phyloP scores from a whole-genome alignment of 495 filamentous ascomycete genomes.

The Pyronema omphalodes region DNA sequence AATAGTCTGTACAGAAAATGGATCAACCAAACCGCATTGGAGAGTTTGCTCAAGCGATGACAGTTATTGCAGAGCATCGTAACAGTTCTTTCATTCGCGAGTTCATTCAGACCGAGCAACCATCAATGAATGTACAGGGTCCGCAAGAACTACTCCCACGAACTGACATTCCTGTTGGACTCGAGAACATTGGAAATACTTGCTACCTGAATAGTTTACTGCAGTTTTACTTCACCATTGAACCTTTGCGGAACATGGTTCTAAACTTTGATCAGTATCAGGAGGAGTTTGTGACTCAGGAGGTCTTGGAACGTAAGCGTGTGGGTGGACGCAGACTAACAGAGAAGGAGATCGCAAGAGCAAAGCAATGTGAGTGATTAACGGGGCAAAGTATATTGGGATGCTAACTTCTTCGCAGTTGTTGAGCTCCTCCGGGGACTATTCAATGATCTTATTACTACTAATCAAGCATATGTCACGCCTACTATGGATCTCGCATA shows the following conservation, averaged over 20 bases:
- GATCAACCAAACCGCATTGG: constrained; percentile 14
- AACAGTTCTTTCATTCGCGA: constrained; percentile 16
- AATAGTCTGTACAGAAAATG: constrained; percentile 6
- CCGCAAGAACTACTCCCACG: constrained; percentile 25
- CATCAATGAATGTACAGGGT: constrained; percentile 5
- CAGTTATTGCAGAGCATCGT: constrained; percentile 14
- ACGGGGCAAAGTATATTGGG: background rate
- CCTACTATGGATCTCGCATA: constrained; percentile 69
- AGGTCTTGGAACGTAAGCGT: constrained; percentile 39
- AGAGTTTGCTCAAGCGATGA: constrained; percentile 15
- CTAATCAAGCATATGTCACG: constrained; percentile 33
- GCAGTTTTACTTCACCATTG: constrained; percentile 86
- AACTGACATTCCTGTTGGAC: constrained; percentile 45
- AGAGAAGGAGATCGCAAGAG: constrained; percentile 43
- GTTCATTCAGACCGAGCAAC: constrained; percentile 18
- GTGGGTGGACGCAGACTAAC: constrained; percentile 40
- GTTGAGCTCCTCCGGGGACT: constrained; percentile 50
- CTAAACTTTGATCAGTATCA: constrained; percentile 47
- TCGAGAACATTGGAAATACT: constrained; percentile 88
- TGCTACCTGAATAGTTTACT: constrained; percentile 95
- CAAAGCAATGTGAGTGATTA: constrained; percentile 46
- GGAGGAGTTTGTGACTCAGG: constrained; percentile 43
- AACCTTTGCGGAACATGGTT: constrained; percentile 62
- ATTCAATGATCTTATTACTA: constrained; percentile 52
- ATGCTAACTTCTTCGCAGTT: constrained; percentile 31